These are phyloP conservation scores for Arthroderma sp. DNA, from an alignment of 2,329 filamentous ascomycete genomes.

Conservation along the genomic window DNA sequence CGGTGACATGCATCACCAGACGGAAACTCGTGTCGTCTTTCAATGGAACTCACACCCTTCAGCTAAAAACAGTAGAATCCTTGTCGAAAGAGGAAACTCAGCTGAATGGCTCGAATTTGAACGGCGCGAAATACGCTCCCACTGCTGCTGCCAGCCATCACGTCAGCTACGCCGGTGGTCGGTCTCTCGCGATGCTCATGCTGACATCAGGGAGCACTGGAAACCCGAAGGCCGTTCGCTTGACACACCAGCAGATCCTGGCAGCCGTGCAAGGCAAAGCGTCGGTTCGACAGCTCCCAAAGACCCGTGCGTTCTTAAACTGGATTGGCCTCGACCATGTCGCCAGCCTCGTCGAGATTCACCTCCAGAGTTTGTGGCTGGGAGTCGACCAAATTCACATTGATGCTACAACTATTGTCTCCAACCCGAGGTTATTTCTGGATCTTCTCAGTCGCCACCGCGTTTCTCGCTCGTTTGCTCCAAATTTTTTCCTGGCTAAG, in stretches of 20 bases:
- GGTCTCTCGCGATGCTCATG: conserved; percentile 28
- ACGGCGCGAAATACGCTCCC: not conserved
- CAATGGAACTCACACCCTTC: not conserved
- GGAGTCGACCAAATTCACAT: conserved; percentile 14
- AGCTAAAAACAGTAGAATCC: not conserved
- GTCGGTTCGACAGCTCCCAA: conserved; percentile 14
- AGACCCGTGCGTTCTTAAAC: conserved; percentile 29
- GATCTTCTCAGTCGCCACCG: conserved; percentile 28
- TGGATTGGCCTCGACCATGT: conserved; percentile 45
- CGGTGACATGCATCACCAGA: not conserved
- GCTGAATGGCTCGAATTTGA: not conserved
- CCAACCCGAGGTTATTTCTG: conserved; percentile 28
- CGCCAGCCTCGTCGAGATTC: conserved; percentile 39
- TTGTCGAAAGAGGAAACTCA: not conserved
- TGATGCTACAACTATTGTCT: conserved; percentile 12
- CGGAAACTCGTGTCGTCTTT: not conserved
- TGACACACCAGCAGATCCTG: conserved; percentile 34
- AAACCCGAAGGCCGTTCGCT: conserved; percentile 37
- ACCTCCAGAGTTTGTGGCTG: conserved; percentile 31
- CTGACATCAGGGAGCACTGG: conserved; percentile 43
- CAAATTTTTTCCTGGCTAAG: conserved; percentile 20
- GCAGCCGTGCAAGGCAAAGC: conserved; percentile 31
- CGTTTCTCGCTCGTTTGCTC: conserved; percentile 26
- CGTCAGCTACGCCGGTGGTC: not conserved
- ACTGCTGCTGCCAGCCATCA: not conserved